phyloP scores from a whole-genome alignment of 768 basidiomycete genomes.

The Lyophyllum shimeji region DNA sequence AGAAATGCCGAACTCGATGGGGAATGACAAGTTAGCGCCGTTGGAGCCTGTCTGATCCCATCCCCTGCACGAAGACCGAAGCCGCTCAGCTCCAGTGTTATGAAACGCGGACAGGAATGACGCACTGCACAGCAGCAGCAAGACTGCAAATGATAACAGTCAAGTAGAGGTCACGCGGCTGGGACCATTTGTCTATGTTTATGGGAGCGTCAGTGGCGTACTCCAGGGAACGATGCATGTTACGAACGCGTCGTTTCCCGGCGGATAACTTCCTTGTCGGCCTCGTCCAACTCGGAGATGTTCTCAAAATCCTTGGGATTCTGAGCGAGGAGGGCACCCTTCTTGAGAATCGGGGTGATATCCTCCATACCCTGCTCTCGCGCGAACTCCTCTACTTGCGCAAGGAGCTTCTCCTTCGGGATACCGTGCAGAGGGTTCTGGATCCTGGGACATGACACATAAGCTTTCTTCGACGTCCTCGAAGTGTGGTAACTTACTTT shows the following conservation, averaged over 20 bases:
- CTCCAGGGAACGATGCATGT: background rate
- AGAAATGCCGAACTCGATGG: constrained; percentile 46
- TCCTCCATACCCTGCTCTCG: constrained; percentile 46
- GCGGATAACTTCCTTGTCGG: constrained; percentile 37
- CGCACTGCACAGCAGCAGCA: constrained; percentile 77
- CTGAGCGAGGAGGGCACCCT: constrained; percentile 78
- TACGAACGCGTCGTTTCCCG: constrained; percentile 45
- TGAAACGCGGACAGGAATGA: background rate
- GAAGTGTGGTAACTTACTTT: constrained; percentile 26
- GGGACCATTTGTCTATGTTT: constrained; percentile 44
- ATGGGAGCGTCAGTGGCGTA: background rate
- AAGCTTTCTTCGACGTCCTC: background rate
- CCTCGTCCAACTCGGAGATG: constrained; percentile 35
- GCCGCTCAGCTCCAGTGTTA: background rate
- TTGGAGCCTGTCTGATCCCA: constrained; percentile 70
- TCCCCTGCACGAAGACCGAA: constrained; percentile 31
- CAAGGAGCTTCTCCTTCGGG: constrained; percentile 55
- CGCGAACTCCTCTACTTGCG: constrained; percentile 62
- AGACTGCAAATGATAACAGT: constrained; percentile 58
- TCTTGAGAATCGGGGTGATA: constrained; percentile 48
- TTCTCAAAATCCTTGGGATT: constrained; percentile 51
- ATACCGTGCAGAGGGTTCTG: constrained; percentile 55
- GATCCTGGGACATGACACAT: constrained; percentile 28
- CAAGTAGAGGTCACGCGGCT: constrained; percentile 41
- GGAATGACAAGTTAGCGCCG: constrained; percentile 64